A percentile compares a stretch with the other conserved stretches of the same genome.
These are phyloP conservation scores for Pseudofabraea citricarpa DNA, from an alignment of 2,329 filamentous ascomycete genomes.

Conservation along the genomic window DNA sequence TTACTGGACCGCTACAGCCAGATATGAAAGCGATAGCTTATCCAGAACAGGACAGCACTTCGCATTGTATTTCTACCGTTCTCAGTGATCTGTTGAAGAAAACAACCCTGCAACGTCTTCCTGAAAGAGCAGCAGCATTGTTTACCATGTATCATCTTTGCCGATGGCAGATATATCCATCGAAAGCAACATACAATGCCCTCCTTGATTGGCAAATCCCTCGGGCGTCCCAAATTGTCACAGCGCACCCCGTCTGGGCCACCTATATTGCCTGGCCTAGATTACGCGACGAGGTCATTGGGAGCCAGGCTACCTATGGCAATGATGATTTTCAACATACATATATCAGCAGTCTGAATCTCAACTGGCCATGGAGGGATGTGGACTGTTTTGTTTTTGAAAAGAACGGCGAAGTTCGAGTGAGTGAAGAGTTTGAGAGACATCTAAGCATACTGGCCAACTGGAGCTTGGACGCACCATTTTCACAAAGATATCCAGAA, in stretches of 20 bases:
- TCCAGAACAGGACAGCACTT: conserved; percentile 18
- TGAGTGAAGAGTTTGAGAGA: conserved; percentile 15
- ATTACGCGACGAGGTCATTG: conserved; percentile 31
- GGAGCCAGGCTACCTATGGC: conserved; percentile 31
- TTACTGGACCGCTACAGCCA: conserved; percentile 29
- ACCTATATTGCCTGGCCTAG: conserved; percentile 30
- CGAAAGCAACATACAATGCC: conserved; percentile 12
- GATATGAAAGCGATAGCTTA: conserved; percentile 31
- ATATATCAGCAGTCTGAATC: conserved; percentile 29
- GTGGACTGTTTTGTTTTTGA: conserved; percentile 15
- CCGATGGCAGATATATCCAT: conserved; percentile 22
- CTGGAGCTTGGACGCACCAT: conserved; percentile 22
- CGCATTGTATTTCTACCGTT: conserved; percentile 21
- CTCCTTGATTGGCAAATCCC: conserved; percentile 19
- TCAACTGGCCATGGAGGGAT: conserved; percentile 29
- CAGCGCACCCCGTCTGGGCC: conserved; percentile 27
- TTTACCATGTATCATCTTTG: conserved; percentile 16
- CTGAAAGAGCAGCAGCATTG: conserved; percentile 16
- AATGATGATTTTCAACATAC: conserved; percentile 32
- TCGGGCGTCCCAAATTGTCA: conserved; percentile 23
- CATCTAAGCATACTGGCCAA: conserved; percentile 16
- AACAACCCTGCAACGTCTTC: conserved; percentile 9
- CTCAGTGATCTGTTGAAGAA: conserved; percentile 23
- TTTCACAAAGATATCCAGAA: conserved; percentile 21
- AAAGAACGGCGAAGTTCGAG: conserved; percentile 13